Base-by-base conservation (phyloP, 2,329 filamentous ascomycete genomes). In the Fusarium transvaalense region DNA sequence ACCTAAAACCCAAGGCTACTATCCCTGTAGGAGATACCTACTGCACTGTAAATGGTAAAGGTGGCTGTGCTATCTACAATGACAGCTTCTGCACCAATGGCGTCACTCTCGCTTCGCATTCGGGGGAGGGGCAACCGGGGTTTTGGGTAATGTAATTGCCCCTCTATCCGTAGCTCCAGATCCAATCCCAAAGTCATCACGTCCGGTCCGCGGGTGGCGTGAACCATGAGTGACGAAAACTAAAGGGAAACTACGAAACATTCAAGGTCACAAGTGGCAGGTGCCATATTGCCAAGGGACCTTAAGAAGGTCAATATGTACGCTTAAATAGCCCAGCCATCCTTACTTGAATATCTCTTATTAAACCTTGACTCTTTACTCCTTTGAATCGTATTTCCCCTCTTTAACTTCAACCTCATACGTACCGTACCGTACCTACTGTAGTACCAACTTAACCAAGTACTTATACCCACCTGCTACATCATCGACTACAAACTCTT, bases 71-170 rank as follows among this genome's bases (percentile, higher is more conserved):
- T 43, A 45, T 42, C 17, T 39, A 47, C n/a, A 51, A 56, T 29
- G 45, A 37, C 37, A 61, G 56, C 48, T 55, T 53, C 41, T 62
- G 46, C 54, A 41, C 66, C 53, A 69, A 68, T 68, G 66, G 66
- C 66, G 66, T 69, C 66, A 69, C 66, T 31, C 29, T 35, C 38
- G 47, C 57, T 66, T 53, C 32, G 61, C 43, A 47, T 31, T 56
- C 50, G 42, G 60, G 62, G 42, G 64, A 67, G 66, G 66, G 66
- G 66, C 66, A 61, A 69, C 56, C 53, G 32, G 66, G 66, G 47
- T 37, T 41, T 50, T 45, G 51, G 58, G 42, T 45, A 54, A 57
- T 55, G 42, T 45, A 54, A 57, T 55, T 69, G 66, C 66, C 66
- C 66, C 66, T 69, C 66, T 43, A n/a, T n/a, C n/a, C n/a, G n/a